Evolutionary conservation across 129 eudicot genomes (phyloP).

Genomic region (Artemisia annua): DNA sequence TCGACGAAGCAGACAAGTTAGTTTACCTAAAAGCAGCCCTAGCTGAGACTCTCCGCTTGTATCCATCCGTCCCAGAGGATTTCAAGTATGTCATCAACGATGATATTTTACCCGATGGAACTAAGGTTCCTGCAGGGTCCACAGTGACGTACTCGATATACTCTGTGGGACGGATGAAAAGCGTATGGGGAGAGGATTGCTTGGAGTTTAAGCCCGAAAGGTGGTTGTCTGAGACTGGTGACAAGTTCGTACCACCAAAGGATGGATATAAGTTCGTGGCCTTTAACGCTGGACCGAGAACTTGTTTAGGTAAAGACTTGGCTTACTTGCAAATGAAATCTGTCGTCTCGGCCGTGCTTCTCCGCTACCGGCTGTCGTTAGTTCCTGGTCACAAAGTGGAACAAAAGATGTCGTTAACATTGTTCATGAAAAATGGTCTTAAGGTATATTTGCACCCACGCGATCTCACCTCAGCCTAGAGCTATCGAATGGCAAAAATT

Average conservation of each 20-base stretch:
- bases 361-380: slow-evolving; percentile 60
- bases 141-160: slow-evolving; percentile 84
- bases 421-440: slow-evolving; percentile 82
- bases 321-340: slow-evolving; percentile 90
- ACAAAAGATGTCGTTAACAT: slow-evolving; percentile 82
- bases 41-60: slow-evolving; percentile 74
- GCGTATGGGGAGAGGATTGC: slow-evolving; percentile 81
- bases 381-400: slow-evolving; percentile 85
- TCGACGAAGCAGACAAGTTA: slow-evolving; percentile 70
- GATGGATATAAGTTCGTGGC: slow-evolving; percentile 80
- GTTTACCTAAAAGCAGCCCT: slow-evolving; percentile 67
- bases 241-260: slow-evolving; percentile 67
- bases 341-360: slow-evolving; percentile 75
- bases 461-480: slow-evolving; percentile 43
- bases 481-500: neutral
- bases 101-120: slow-evolving; percentile 75
- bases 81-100: slow-evolving; percentile 67
- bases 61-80: slow-evolving; percentile 85
- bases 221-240: slow-evolving; percentile 60
- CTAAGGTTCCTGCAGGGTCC: slow-evolving; percentile 68
- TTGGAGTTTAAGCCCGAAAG: slow-evolving; percentile 82
- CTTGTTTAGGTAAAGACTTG: slow-evolving; percentile 73
- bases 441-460: slow-evolving; percentile 63
- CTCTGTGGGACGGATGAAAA: slow-evolving; percentile 79
- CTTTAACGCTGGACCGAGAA: slow-evolving; percentile 81